Conservation (phyloP, 768 basidiomycete species). For the Mycena galopus region DNA sequence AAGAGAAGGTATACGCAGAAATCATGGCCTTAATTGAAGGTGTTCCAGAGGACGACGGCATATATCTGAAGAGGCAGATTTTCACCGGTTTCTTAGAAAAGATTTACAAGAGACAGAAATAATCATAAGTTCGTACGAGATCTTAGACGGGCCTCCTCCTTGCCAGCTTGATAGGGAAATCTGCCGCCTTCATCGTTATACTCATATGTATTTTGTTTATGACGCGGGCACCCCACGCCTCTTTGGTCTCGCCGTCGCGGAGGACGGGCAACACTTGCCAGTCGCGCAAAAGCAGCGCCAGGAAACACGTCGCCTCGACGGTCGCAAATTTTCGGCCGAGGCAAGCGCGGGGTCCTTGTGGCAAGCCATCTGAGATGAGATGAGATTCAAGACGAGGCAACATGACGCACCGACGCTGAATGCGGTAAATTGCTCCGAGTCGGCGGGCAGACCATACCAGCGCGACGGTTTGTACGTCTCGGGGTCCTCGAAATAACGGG, state of each 20-base stretch:
- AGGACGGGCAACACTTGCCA: conserved; percentile 6
- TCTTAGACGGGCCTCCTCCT: not conserved
- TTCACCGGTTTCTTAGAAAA: conserved; percentile 90
- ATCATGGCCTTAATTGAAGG: conserved; percentile 78
- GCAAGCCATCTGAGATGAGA: not conserved
- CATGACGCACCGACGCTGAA: conserved; percentile 52
- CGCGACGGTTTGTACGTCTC: conserved; percentile 62
- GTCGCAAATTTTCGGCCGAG: conserved; percentile 22
- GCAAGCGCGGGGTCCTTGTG: conserved; percentile 21
- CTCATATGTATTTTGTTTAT: not conserved
- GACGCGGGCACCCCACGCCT: conserved; percentile 5
- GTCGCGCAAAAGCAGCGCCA: conserved; percentile 3
- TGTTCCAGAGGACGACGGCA: conserved; percentile 72
- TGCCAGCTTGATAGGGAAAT: not conserved
- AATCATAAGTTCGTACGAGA: conserved; percentile 20
- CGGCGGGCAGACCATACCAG: conserved; percentile 59
- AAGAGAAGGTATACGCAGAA: conserved; percentile 75
- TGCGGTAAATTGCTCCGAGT: conserved; percentile 59
- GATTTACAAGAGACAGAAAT: conserved; percentile 79
- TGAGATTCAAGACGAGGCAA: not conserved
- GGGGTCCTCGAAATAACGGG: conserved; percentile 63
- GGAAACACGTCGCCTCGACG: conserved; percentile 7
- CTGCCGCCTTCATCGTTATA: not conserved
- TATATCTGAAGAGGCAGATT: conserved; percentile 69
- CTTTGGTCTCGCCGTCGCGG: conserved; percentile 12